Percentiles rank a stretch among this genome's conserved stretches.
These are phyloP conservation scores for Metschnikowia amazonensis DNA, from an alignment of 805 yeast genomes.

Conservation along the genomic window DNA sequence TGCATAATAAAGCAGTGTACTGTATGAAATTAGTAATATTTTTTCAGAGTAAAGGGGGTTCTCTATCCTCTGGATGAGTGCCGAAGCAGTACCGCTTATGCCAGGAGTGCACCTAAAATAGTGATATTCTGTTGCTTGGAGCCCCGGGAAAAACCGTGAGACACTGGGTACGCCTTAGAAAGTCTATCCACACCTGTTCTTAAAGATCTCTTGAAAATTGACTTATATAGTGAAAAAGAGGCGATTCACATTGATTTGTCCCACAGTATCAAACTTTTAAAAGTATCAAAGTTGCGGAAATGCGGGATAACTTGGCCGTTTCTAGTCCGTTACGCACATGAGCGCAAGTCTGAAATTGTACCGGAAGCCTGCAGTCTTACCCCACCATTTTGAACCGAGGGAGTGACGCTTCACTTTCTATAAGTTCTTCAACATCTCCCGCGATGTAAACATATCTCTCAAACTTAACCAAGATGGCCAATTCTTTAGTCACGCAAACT, in stretches of 20 bases:
- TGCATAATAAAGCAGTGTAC: too few relatives aligned
- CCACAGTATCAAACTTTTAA: too few relatives aligned
- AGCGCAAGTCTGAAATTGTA: neutral
- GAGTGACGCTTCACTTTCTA: neutral
- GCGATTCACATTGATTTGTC: too few relatives aligned
- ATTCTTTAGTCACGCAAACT: conserved; percentile 9
- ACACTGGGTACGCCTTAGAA: too few relatives aligned
- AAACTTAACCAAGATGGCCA: conserved; percentile 3
- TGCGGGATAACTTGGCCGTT: neutral
- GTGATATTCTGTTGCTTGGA: too few relatives aligned
- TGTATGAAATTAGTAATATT: too few relatives aligned
- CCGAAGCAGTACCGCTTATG: neutral
- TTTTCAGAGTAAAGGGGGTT: too few relatives aligned
- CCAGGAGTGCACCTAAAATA: neutral
- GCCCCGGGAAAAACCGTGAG: too few relatives aligned
- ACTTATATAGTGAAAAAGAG: too few relatives aligned
- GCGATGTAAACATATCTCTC: neutral
- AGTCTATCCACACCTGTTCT: too few relatives aligned
- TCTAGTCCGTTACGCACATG: neutral
- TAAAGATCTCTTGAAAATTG: too few relatives aligned
- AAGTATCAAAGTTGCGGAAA: neutral
- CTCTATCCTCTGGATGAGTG: neutral
- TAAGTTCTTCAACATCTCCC: neutral
- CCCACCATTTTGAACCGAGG: conserved; percentile 4
- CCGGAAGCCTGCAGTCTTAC: conserved; percentile 1